Base-by-base conservation (phyloP, 352 stramenopile species). In the Halophytophthora batemanensis region DNA sequence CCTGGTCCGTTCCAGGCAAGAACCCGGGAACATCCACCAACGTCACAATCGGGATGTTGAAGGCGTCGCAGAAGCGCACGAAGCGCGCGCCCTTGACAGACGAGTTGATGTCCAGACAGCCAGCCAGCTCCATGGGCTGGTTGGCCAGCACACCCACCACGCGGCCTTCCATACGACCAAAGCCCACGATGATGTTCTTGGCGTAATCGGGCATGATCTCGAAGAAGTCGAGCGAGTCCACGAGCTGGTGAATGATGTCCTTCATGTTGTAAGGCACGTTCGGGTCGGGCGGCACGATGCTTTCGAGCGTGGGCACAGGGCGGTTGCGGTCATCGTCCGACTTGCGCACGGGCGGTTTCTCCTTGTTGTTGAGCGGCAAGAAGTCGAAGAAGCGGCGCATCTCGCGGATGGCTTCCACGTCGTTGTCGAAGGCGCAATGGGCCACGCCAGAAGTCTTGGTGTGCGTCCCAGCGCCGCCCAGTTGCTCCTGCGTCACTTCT, bases 1-100 rank as follows among this genome's bases (percentile, higher is more conserved):
- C 81, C 77, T 99, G 96, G 50, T 89, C 86, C 14, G 93, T 98
- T 14, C 97, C 97, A 5, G 97, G 97, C 38, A 99, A 78, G 71
- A 99, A 99, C 35, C 97, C 97, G 2, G 97, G 97, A 19, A 99
- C 97, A 70, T 99, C 97, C 13, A 99, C 97, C 60, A 99, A 96
- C 14, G 96, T 99, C 17, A 99, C 70, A 38, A 99, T 80, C 10
- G 97, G 97, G 59, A 99, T 99, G 71, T 99, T 98, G 74, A 99
- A 99, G 11, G 93, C 74, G 75, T 99, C 96, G 59, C 93, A 98
- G 65, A 98, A 98, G 29, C 97, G 87, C 50, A 99, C 96, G 59
- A 99, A 99, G 44, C 97, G 81, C 13, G 96, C 97, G 13, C 86
- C 97, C 77, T 99, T 99, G 45, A 96, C 88, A 12, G 89, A 98